phyloP scores from a whole-genome alignment of 2,329 filamentous ascomycete species.

The Colletotrichum paranaense region DNA sequence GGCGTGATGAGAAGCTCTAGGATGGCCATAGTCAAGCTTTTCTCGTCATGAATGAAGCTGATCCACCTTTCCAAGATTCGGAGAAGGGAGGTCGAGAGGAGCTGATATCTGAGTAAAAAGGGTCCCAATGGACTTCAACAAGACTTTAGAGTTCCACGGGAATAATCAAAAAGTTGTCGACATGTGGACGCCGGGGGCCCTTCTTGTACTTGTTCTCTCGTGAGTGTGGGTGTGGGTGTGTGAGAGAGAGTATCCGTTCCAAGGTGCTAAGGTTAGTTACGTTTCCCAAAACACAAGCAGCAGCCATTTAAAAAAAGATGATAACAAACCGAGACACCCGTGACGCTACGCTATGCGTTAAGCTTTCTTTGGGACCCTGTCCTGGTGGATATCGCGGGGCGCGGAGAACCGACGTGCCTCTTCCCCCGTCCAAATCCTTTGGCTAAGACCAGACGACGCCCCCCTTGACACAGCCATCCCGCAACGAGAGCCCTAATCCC shows the following conservation, averaged over 20 bases:
- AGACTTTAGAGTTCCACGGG: slow-evolving; percentile 1
- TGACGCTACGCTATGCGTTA: slow-evolving; percentile 5
- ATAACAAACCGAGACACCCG: slow-evolving; percentile 11
- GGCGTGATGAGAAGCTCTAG: slow-evolving; percentile 26
- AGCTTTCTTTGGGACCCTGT: slow-evolving; percentile 14
- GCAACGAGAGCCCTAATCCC: neutral
- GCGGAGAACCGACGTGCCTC: neutral
- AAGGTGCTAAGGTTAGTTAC: neutral
- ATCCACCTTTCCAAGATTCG: neutral
- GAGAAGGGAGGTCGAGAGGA: neutral
- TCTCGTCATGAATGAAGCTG: neutral
- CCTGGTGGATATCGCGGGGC: slow-evolving; percentile 24
- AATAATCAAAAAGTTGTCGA: neutral
- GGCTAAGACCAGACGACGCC: slow-evolving; percentile 1
- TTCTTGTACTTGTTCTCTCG: slow-evolving; percentile 7
- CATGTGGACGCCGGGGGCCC: neutral
- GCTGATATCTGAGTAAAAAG: neutral
- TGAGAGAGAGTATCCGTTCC: too few relatives aligned
- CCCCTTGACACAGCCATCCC: neutral
- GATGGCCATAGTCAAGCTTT: slow-evolving; percentile 21
- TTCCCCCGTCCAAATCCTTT: neutral
- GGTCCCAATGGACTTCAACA: fast-evolving
- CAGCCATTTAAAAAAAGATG: neutral
- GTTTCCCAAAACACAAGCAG: neutral
- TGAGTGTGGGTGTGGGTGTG: neutral